A percentile compares a stretch with the other conserved stretches of the same genome.
Conservation (phyloP, 805 yeast genomes). For the Wickerhamomyces canadensis region DNA sequence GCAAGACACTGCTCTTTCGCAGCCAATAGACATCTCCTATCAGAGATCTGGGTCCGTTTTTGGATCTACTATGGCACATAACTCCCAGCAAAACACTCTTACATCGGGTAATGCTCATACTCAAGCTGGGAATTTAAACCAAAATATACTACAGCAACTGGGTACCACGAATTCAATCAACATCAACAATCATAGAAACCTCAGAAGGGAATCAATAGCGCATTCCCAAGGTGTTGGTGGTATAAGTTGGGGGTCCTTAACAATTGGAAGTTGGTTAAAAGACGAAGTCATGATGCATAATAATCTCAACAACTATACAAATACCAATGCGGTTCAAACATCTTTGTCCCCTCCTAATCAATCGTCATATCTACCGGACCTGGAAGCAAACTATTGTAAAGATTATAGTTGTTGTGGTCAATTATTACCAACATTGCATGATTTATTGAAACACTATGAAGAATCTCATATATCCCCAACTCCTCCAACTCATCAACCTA, state of each 20-base stretch:
- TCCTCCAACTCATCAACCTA: slow-evolving; percentile 44
- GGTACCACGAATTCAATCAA: slow-evolving; percentile 17
- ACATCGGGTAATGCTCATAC: no score
- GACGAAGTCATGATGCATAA: slow-evolving; percentile 76
- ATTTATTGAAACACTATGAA: slow-evolving; percentile 88
- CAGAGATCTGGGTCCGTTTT: slow-evolving; percentile 27
- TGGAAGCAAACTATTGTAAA: slow-evolving; percentile 94
- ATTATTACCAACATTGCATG: slow-evolving; percentile 87
- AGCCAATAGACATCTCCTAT: slow-evolving; percentile 35
- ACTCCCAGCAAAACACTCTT: not conserved
- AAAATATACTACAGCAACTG: not conserved
- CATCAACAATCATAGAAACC: slow-evolving; percentile 32
- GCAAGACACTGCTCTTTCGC: slow-evolving; percentile 14
- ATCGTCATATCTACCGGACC: slow-evolving; percentile 80
- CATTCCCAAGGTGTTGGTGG: slow-evolving; percentile 99
- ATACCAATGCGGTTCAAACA: slow-evolving; percentile 11
- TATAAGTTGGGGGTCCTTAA: slow-evolving; percentile 92
- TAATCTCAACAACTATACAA: slow-evolving; percentile 14
- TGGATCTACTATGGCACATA: not conserved
- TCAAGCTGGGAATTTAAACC: slow-evolving; percentile 1
- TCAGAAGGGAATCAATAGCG: slow-evolving; percentile 86
- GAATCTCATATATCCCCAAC: slow-evolving; percentile 81
- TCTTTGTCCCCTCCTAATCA: slow-evolving; percentile 54
- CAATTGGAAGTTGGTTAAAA: slow-evolving; percentile 92
- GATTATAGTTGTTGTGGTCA: slow-evolving; percentile 97